Evolutionary conservation across 2,329 filamentous ascomycete species (phyloP).

Genomic region (Hawksworthiomyces lignivorus): DNA sequence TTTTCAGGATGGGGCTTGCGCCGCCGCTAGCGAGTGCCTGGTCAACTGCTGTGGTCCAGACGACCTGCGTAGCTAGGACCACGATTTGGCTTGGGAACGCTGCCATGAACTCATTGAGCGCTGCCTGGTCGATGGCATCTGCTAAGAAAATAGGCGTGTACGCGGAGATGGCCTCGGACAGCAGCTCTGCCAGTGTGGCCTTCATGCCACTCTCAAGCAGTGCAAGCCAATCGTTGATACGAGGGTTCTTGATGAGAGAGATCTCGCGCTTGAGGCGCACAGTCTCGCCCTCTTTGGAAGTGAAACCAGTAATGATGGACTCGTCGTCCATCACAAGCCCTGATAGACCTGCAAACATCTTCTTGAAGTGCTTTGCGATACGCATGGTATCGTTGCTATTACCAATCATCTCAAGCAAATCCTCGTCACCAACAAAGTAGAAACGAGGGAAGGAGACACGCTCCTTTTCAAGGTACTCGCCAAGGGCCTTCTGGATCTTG

Average conservation of each 20-base stretch:
- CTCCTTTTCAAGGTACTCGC: slow-evolving; percentile 97
- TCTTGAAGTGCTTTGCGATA: slow-evolving; percentile 97
- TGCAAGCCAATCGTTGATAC: slow-evolving; percentile 98
- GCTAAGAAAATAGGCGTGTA: slow-evolving; percentile 73
- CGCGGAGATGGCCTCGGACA: slow-evolving; percentile 76
- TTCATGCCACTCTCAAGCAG: slow-evolving; percentile 93
- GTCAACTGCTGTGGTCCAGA: slow-evolving; percentile 87
- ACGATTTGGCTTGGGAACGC: slow-evolving; percentile 90
- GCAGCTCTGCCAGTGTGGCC: slow-evolving; percentile 78
- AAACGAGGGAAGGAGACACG: slow-evolving; percentile 96
- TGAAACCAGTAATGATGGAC: slow-evolving; percentile 80
- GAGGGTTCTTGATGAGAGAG: slow-evolving; percentile 84
- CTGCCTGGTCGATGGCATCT: slow-evolving; percentile 58
- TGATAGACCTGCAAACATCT: slow-evolving; percentile 97
- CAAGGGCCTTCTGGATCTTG: slow-evolving; percentile 98
- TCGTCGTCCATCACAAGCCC: slow-evolving; percentile 90
- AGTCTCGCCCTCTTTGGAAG: slow-evolving; percentile 88
- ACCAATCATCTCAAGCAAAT: slow-evolving; percentile 96
- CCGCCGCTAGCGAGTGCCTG: slow-evolving; percentile 67
- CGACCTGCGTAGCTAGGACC: slow-evolving; percentile 85
- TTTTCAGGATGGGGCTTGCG: slow-evolving; percentile 45
- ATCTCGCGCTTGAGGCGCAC: slow-evolving; percentile 86
- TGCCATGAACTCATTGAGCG: slow-evolving; percentile 72
- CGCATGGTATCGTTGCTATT: slow-evolving; percentile 97
- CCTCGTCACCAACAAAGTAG: slow-evolving; percentile 99